phyloP scores from a whole-genome alignment of 495 filamentous ascomycete species.

The Evernia prunastri region DNA sequence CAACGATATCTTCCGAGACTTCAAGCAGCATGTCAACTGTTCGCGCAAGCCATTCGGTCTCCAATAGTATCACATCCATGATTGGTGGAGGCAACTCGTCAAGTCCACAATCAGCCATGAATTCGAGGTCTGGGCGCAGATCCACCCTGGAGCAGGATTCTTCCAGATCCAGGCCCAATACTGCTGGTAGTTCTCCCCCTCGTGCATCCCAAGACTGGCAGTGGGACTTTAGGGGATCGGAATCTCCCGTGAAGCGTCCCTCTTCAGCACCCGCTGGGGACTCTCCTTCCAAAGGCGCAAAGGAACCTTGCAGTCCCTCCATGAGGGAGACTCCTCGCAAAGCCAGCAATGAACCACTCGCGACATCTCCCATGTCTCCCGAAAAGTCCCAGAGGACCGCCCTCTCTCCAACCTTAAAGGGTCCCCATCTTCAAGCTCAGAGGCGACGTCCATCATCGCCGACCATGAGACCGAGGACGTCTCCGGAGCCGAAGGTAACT shows the following conservation, averaged over 20 bases:
- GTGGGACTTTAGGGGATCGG: slow-evolving; percentile 7
- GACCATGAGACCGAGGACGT: slow-evolving; percentile 24
- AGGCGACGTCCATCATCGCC: slow-evolving; percentile 5
- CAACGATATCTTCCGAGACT: slow-evolving; percentile 66
- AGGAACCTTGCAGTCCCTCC: neutral
- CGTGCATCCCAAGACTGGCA: neutral
- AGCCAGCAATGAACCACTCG: neutral
- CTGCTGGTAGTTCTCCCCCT: slow-evolving; percentile 5
- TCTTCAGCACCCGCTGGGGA: slow-evolving; percentile 10
- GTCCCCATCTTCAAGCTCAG: slow-evolving; percentile 1
- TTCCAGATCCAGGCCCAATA: slow-evolving; percentile 6
- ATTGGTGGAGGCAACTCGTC: slow-evolving; percentile 30
- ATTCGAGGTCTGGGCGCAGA: slow-evolving; percentile 3
- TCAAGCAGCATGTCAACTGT: slow-evolving; percentile 58
- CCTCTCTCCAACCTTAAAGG: neutral
- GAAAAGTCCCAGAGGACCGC: neutral
- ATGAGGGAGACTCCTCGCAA: neutral
- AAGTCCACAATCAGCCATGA: slow-evolving; percentile 23
- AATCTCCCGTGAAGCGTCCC: slow-evolving; percentile 6
- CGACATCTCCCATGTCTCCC: neutral
- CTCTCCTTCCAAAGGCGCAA: neutral
- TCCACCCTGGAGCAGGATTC: neutral
- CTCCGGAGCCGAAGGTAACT: slow-evolving; percentile 45
- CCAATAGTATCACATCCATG: slow-evolving; percentile 58
- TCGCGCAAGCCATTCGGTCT: slow-evolving; percentile 55